A percentile compares a stretch with the other conserved stretches of the same genome.
Evolutionary conservation across 2,329 filamentous ascomycete species (phyloP).

Genomic region (Monosporascus sp.): DNA sequence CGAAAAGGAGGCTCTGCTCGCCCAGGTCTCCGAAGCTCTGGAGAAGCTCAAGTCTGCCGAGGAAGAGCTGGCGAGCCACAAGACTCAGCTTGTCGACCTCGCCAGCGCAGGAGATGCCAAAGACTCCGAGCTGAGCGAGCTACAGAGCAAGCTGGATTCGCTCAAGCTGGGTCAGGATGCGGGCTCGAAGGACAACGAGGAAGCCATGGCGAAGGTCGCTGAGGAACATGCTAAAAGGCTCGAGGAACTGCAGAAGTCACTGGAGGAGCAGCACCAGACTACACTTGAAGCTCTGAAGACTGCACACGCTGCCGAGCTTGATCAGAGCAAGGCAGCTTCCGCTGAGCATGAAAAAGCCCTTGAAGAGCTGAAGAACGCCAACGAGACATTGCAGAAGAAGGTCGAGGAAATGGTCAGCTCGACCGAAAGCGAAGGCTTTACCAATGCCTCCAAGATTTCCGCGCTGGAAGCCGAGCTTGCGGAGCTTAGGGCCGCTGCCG

Average conservation of each 20-base stretch:
- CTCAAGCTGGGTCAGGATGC: constrained; percentile 36
- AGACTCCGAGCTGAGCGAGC: constrained; percentile 40
- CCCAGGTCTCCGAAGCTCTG: constrained; percentile 42
- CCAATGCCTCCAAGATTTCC: constrained; percentile 40
- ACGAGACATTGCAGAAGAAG: constrained; percentile 51
- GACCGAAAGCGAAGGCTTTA: constrained; percentile 41
- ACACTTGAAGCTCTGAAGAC: constrained; percentile 46
- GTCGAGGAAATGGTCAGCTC: constrained; percentile 48
- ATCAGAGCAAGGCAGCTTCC: constrained; percentile 38
- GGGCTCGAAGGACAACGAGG: constrained; percentile 33
- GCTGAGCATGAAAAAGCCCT: constrained; percentile 45
- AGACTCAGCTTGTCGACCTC: constrained; percentile 43
- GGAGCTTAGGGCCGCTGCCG: constrained; percentile 43
- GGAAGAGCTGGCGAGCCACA: constrained; percentile 45
- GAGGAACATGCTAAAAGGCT: constrained; percentile 47
- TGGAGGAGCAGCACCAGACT: constrained; percentile 46
- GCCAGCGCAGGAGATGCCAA: constrained; percentile 43
- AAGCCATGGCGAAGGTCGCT: constrained; percentile 32
- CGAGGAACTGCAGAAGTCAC: constrained; percentile 42
- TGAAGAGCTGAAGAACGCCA: constrained; percentile 43
- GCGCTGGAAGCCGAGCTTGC: constrained; percentile 47
- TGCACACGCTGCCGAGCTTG: constrained; percentile 48
- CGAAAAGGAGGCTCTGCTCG: constrained; percentile 41
- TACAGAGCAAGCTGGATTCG: constrained; percentile 47
- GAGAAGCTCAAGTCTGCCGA: constrained; percentile 48